phyloP scores from a whole-genome alignment of 2,329 filamentous ascomycete species.

The Beauveria medogensis region DNA sequence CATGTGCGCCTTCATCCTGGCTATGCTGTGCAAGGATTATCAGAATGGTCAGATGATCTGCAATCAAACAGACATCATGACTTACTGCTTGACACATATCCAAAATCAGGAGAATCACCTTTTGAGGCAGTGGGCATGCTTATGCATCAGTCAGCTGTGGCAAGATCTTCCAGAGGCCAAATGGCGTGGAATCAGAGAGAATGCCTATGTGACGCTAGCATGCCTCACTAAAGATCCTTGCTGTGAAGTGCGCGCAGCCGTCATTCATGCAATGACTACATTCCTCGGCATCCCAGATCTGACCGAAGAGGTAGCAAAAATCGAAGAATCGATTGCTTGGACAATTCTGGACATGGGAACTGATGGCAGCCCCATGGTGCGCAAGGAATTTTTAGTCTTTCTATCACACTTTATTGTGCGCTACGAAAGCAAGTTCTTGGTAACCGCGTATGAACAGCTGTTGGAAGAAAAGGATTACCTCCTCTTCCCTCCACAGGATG shows the following conservation, averaged over 20 bases:
- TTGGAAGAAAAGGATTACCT: constrained; percentile 71
- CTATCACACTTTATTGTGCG: constrained; percentile 84
- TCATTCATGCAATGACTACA: constrained; percentile 86
- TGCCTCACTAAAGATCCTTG: constrained; percentile 76
- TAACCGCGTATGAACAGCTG: constrained; percentile 85
- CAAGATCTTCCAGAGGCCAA: constrained; percentile 85
- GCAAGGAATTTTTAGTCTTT: constrained; percentile 88
- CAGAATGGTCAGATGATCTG: constrained; percentile 87
- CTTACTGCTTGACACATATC: constrained; percentile 76
- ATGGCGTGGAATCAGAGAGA: constrained; percentile 87
- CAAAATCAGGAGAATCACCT: constrained; percentile 81
- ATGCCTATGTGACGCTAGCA: constrained; percentile 73
- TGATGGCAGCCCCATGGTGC: constrained; percentile 88
- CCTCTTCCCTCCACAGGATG: constrained; percentile 44
- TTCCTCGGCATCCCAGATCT: constrained; percentile 91
- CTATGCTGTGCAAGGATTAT: constrained; percentile 94
- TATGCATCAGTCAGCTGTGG: constrained; percentile 95
- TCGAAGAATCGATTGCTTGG: constrained; percentile 85
- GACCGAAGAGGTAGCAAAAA: constrained; percentile 81
- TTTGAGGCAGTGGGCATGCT: constrained; percentile 87
- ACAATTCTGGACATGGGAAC: constrained; percentile 85
- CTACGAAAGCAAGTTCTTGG: constrained; percentile 86
- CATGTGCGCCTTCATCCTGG: constrained; percentile 97
- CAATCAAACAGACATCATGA: constrained; percentile 82
- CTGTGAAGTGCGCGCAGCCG: constrained; percentile 86